Conservation (phyloP, 202 grass and related monocot genomes). For the Cymbopogon flexuosus region DNA sequence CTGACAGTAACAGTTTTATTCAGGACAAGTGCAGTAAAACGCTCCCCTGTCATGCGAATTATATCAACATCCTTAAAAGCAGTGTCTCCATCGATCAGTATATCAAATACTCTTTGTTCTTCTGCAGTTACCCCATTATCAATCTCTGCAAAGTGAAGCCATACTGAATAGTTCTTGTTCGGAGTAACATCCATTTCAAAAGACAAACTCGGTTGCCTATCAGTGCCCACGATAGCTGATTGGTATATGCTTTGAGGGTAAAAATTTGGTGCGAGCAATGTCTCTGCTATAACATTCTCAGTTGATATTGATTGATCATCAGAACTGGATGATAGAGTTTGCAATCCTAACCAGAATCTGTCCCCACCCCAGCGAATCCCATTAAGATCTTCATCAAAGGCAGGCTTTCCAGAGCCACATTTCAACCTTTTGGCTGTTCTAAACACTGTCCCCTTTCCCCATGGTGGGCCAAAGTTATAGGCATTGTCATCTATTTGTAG, state of each 20-base stretch:
- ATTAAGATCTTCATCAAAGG: slow-evolving; percentile 86
- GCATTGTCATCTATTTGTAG: slow-evolving; percentile 82
- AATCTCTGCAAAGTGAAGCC: slow-evolving; percentile 99
- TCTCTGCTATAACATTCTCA: slow-evolving; percentile 77
- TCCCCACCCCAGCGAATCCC: slow-evolving; percentile 75
- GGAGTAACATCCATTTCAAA: slow-evolving; percentile 93
- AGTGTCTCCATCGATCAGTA: slow-evolving; percentile 79
- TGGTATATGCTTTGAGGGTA: slow-evolving; percentile 79
- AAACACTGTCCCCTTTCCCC: slow-evolving; percentile 55
- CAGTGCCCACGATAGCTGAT: slow-evolving; percentile 72
- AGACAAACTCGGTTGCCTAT: slow-evolving; percentile 59
- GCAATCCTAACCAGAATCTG: slow-evolving; percentile 76
- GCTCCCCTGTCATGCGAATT: slow-evolving; percentile 68
- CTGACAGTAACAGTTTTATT: slow-evolving; percentile 72
- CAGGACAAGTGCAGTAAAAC: slow-evolving; percentile 79
- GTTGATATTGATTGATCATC: slow-evolving; percentile 76
- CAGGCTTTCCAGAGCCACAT: slow-evolving; percentile 77
- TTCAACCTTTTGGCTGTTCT: slow-evolving; percentile 80
- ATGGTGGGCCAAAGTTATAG: slow-evolving; percentile 50
- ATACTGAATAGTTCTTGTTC: slow-evolving; percentile 93
- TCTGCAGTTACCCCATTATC: slow-evolving; percentile 55
- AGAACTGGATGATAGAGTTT: slow-evolving; percentile 54
- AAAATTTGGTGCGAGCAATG: slow-evolving; percentile 74
- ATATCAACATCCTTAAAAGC: slow-evolving; percentile 78
- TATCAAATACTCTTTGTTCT: slow-evolving; percentile 75